phyloP scores from a whole-genome alignment of 768 basidiomycete genomes.

The Podaxis sp. region DNA sequence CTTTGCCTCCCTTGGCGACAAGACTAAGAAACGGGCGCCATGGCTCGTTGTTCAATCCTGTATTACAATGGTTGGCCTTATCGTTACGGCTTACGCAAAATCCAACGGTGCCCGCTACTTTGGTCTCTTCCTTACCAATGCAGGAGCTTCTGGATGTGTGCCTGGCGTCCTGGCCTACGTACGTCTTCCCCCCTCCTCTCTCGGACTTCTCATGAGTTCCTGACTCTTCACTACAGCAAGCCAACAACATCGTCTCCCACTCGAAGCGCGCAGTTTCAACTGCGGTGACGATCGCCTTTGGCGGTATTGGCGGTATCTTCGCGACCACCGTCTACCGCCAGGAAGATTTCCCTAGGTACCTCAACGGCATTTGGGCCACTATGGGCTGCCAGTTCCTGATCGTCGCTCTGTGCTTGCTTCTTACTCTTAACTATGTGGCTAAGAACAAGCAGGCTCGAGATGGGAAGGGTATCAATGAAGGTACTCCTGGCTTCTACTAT shows the following conservation, averaged over 20 bases:
- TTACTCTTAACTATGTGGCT: slow-evolving; percentile 27
- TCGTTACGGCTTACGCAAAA: slow-evolving; percentile 29
- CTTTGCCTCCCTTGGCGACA: slow-evolving; percentile 40
- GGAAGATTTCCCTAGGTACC: slow-evolving; percentile 33
- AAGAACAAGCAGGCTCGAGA: slow-evolving; percentile 32
- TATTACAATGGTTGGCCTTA: slow-evolving; percentile 33
- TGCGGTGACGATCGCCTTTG: slow-evolving; percentile 34
- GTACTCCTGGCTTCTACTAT: slow-evolving; percentile 39
- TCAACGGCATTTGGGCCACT: slow-evolving; percentile 35
- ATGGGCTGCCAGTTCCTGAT: slow-evolving; percentile 35
- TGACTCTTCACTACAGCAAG: slow-evolving; percentile 22
- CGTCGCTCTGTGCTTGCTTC: slow-evolving; percentile 27
- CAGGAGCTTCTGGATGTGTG: slow-evolving; percentile 34
- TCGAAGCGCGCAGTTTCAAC: slow-evolving; percentile 40
- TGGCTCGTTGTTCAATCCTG: slow-evolving; percentile 34
- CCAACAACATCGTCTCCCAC: slow-evolving; percentile 37
- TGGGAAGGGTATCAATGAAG: slow-evolving; percentile 33
- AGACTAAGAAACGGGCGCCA: slow-evolving; percentile 31
- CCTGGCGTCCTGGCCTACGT: slow-evolving; percentile 40
- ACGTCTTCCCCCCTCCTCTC: slow-evolving; percentile 15
- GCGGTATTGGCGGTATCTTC: slow-evolving; percentile 40
- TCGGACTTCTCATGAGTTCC: not conserved
- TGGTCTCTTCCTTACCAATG: slow-evolving; percentile 35
- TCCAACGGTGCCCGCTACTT: slow-evolving; percentile 32
- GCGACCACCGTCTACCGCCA: slow-evolving; percentile 37